Conservation (phyloP, 192 early-diverging fungal species). For the Entophlyctis luteolus region DNA sequence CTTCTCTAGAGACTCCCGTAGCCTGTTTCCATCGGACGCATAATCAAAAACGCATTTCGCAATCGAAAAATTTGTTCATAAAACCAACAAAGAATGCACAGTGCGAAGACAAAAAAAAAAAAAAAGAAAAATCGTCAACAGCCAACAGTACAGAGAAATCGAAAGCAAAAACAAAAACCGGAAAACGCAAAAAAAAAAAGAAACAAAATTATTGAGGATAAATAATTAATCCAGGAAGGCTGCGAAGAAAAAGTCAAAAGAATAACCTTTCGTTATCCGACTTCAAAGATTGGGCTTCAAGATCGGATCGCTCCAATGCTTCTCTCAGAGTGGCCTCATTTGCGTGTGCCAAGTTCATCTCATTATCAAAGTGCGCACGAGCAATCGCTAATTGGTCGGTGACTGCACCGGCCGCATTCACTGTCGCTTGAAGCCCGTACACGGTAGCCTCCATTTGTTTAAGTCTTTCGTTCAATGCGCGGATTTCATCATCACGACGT, state of each 20-base stretch:
- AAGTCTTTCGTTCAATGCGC: neutral
- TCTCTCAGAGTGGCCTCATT: neutral
- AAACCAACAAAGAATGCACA: neutral
- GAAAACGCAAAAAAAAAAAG: neutral
- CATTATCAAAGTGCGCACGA: neutral
- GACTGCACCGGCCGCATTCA: neutral
- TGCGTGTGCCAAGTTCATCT: neutral
- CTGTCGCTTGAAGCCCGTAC: neutral
- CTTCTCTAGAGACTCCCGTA: neutral
- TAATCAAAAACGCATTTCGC: neutral
- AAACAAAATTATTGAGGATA: neutral
- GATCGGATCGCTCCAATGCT: neutral
- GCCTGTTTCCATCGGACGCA: neutral
- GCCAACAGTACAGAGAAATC: neutral
- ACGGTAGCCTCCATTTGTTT: neutral
- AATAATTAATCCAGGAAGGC: neutral
- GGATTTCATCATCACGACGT: neutral
- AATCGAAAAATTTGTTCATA: neutral
- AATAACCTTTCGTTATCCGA: conserved; percentile 11
- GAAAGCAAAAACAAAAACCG: neutral
- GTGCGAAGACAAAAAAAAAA: neutral
- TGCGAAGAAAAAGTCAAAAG: neutral
- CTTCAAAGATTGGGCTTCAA: neutral
- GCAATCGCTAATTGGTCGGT: neutral
- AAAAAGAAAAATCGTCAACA: neutral